Base-by-base conservation (phyloP, 1,284 basidiomycete genomes). In the Ustanciosporium gigantosporum region DNA sequence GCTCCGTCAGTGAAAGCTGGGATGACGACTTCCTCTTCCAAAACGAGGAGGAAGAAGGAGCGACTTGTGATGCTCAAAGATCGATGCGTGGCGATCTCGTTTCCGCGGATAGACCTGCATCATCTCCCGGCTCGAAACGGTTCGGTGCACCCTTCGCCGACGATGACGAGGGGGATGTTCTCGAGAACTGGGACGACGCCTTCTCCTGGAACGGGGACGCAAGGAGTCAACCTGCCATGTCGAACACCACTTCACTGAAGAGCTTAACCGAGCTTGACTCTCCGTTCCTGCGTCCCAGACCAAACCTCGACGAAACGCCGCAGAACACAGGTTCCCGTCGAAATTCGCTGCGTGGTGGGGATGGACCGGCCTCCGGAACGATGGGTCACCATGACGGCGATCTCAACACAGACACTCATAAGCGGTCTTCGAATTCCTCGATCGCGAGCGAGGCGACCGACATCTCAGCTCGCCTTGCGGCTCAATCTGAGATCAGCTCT, bases 11-110 rank as follows among this genome's bases (percentile, higher is more conserved):
- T 49, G 68, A 70, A 38, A 68, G 38, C 16, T 70, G 68, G 68
- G 68, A 70, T 14, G 68, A 68, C 20, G 68, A 70, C 45, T 70
- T 62, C 31, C 50, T 70, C 16, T 70, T 70, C 31, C 58, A 64
- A 23, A 57, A 65, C 15, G 57, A 66, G 16, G 52, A 52, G 19
- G 59, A 41, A 3, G 15, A 49, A 3, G 15, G 20, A 2, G 48
- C n/a, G n/a, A n/a, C n/a, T n/a, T n/a, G n/a, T n/a, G n/a, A n/a
- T n/a, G n/a, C n/a, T n/a, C n/a, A n/a, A n/a, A n/a, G n/a, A n/a
- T n/a, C n/a, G n/a, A n/a, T n/a, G n/a, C n/a, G n/a, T n/a, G n/a
- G n/a, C n/a, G n/a, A n/a, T n/a, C n/a, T n/a, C n/a, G n/a, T n/a
- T n/a, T n/a, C n/a, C n/a, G n/a, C n/a, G n/a, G n/a, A n/a, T n/a